A percentile compares a stretch with the other conserved stretches of the same genome.
Evolutionary conservation across 148 eudicot species (phyloP).

Genomic region (Fagopyrum tataricum): DNA sequence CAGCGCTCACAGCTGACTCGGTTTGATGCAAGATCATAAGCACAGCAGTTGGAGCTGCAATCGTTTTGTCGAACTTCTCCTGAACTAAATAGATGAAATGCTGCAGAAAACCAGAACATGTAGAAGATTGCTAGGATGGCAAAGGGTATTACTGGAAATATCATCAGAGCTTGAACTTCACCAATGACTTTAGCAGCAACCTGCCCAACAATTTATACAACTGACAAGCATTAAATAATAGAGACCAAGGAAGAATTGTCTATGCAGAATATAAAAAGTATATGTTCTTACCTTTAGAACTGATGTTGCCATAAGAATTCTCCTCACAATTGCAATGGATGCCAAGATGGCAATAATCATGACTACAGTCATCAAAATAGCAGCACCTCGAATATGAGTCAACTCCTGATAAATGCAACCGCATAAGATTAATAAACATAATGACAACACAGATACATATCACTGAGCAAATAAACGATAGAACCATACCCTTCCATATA

Average conservation of each 20-base stretch:
- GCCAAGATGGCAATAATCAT: conserved; percentile 71
- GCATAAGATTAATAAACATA: not conserved
- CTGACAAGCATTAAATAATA: not conserved
- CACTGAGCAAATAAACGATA: not conserved
- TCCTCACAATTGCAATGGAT: conserved; percentile 83
- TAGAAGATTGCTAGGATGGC: conserved; percentile 66
- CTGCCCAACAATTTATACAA: conserved; percentile 24
- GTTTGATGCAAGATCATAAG: conserved; percentile 65
- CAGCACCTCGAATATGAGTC: conserved; percentile 70
- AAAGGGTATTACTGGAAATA: conserved; percentile 83
- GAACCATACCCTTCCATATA: conserved; percentile 67
- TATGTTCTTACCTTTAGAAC: conserved; percentile 72
- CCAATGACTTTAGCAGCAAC: conserved; percentile 99
- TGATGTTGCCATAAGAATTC: conserved; percentile 95
- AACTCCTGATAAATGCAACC: conserved; percentile 53
- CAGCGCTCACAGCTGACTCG: conserved; percentile 83
- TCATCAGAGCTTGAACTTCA: conserved; percentile 88
- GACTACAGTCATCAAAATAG: conserved; percentile 68
- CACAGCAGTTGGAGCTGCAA: conserved; percentile 79
- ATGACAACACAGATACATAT: not conserved
- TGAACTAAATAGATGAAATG: conserved; percentile 80
- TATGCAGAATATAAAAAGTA: not conserved
- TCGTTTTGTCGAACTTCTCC: conserved; percentile 69
- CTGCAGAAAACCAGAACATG: conserved; percentile 91
- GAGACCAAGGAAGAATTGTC: not conserved